Evolutionary conservation across 192 early-diverging fungal species (phyloP).

Genomic region (Entomortierella lignicola): DNA sequence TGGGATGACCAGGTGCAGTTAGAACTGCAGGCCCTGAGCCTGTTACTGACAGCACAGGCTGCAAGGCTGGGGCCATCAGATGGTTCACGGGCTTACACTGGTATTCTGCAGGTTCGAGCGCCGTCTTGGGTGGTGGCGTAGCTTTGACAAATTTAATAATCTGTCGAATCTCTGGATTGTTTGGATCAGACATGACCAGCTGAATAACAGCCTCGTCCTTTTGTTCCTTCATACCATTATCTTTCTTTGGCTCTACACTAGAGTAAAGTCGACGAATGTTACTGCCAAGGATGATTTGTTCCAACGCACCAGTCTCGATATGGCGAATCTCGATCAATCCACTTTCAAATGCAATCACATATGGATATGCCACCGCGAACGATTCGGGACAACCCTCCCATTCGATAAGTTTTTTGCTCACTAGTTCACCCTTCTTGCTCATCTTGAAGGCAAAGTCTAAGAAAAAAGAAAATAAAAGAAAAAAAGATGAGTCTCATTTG

Average conservation of each 20-base stretch:
- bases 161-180: constrained; percentile 29
- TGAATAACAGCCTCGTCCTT: constrained; percentile 34
- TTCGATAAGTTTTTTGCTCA: constrained; percentile 78
- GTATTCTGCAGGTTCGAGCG: constrained; percentile 23
- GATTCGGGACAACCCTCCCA: constrained; percentile 90
- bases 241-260: constrained; percentile 25
- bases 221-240: constrained; percentile 4
- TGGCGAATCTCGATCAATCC: constrained; percentile 91
- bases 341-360: constrained; percentile 89
- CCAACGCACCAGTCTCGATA: constrained; percentile 71
- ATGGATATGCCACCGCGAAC: constrained; percentile 85
- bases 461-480: constrained; percentile 25
- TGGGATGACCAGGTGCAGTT: constrained; percentile 25
- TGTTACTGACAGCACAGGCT: constrained; percentile 33
- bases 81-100: constrained; percentile 21
- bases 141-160: constrained; percentile 30
- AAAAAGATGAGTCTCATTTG: background rate
- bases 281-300: constrained; percentile 46
- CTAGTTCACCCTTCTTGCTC: constrained; percentile 80
- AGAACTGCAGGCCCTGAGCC: constrained; percentile 38
- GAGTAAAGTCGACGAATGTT: constrained; percentile 48
- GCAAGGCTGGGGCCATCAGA: constrained; percentile 31
- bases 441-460: constrained; percentile 93
- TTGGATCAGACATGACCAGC: constrained; percentile 37
- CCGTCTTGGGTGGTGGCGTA: constrained; percentile 12